Conservation (phyloP, 768 basidiomycete species). For the Serendipita sp. region DNA sequence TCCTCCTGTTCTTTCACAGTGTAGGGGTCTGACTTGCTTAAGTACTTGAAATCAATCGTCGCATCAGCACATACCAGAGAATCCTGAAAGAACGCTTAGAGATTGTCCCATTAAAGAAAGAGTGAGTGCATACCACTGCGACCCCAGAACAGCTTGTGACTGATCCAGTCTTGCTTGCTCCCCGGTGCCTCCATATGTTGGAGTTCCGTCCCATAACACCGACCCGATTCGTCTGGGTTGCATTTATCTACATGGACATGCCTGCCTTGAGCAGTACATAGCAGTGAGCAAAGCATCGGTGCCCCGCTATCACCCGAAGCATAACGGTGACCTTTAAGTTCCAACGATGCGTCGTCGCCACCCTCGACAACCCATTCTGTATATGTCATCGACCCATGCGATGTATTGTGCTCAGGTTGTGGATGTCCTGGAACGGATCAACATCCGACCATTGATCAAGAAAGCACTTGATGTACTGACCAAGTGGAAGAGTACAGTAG, state of each 20-base stretch:
- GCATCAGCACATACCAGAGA: slow-evolving; percentile 26
- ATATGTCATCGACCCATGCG: slow-evolving; percentile 46
- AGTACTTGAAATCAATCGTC: background rate
- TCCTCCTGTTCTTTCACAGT: slow-evolving; percentile 38
- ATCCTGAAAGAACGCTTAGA: slow-evolving; percentile 22
- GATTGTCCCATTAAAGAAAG: background rate
- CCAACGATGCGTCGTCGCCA: slow-evolving; percentile 31
- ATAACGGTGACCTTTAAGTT: slow-evolving; percentile 38
- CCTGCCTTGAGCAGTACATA: slow-evolving; percentile 40
- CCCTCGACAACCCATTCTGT: slow-evolving; percentile 43
- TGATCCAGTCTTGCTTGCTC: slow-evolving; percentile 36
- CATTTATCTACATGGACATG: slow-evolving; percentile 45
- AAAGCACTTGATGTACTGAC: background rate
- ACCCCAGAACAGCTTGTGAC: slow-evolving; percentile 40
- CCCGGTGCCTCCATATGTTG: slow-evolving; percentile 25
- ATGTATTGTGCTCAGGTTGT: slow-evolving; percentile 45
- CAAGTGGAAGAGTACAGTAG: background rate
- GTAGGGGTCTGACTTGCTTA: slow-evolving; percentile 32
- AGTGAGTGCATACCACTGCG: slow-evolving; percentile 30
- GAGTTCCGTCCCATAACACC: slow-evolving; percentile 30
- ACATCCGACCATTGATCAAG: slow-evolving; percentile 24
- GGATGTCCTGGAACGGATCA: slow-evolving; percentile 43
- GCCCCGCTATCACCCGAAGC: slow-evolving; percentile 25
- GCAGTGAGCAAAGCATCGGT: slow-evolving; percentile 48
- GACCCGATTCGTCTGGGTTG: slow-evolving; percentile 22